Conservation (phyloP, 345 rosid genomes). For the Corchorus capsularis region DNA sequence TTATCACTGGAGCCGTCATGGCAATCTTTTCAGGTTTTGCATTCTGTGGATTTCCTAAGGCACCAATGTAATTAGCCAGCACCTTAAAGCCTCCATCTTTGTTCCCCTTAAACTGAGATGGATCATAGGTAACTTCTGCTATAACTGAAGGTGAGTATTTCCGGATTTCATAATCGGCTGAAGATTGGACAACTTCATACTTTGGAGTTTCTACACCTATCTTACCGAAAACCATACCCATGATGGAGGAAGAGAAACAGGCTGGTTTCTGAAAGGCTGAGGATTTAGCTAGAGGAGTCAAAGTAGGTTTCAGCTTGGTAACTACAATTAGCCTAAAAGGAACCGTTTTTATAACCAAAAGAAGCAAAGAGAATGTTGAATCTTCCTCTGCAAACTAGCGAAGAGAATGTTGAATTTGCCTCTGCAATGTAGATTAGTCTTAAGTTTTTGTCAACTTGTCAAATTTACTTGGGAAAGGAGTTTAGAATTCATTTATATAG, state of each 20-base stretch:
- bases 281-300: neutral
- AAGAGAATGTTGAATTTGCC: no score
- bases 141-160: constrained; percentile 62
- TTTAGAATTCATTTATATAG: no score
- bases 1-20: constrained; percentile 81
- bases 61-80: constrained; percentile 81
- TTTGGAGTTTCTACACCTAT: constrained; percentile 76
- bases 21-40: constrained; percentile 72
- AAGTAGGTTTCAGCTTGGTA: no score
- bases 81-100: constrained; percentile 79
- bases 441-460: no score
- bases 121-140: constrained; percentile 78
- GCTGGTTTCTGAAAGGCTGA: neutral
- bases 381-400: neutral
- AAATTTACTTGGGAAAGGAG: constrained; percentile 22
- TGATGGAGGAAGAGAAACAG: constrained; percentile 25
- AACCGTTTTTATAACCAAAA: no score
- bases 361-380: neutral
- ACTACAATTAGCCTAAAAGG: no score
- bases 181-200: constrained; percentile 50
- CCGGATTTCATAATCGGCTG: constrained; percentile 73
- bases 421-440: no score
- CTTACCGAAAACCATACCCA: constrained; percentile 81
- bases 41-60: constrained; percentile 74
- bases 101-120: constrained; percentile 60